Evolutionary conservation across 305 asterid species (phyloP).

Genomic region (Fraxinus paxiana): DNA sequence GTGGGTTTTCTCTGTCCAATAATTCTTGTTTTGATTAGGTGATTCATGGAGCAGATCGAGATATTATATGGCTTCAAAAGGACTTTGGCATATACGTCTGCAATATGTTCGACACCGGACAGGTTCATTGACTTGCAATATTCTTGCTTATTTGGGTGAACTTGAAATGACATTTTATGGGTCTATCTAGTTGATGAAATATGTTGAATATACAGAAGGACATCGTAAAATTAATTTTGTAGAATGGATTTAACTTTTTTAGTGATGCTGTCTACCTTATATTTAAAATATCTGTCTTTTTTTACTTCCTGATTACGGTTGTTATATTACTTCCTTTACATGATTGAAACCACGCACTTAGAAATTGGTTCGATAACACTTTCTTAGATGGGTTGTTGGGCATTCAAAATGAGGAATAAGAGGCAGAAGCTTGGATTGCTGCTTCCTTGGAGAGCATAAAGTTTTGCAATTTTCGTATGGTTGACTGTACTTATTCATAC

Average conservation of each 20-base stretch:
- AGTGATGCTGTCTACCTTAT: not conserved
- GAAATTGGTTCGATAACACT: not conserved
- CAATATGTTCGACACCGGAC: constrained; percentile 98
- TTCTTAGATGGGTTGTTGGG: not conserved
- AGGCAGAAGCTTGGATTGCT: not conserved
- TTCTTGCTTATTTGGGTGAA: not conserved
- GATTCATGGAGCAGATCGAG: constrained; percentile 93
- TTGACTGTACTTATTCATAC: not conserved
- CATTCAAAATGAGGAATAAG: not conserved
- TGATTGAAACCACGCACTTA: not conserved
- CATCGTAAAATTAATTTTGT: not conserved
- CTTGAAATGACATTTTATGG: not conserved
- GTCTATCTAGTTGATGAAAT: not conserved
- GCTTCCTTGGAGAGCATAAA: not conserved
- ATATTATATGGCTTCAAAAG: constrained; percentile 88
- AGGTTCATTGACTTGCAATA: constrained; percentile 43
- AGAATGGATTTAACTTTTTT: not conserved
- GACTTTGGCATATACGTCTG: constrained; percentile 96
- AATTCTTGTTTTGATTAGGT: constrained; percentile 51
- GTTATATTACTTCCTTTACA: not conserved
- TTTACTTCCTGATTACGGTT: not conserved
- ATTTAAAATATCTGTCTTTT: not conserved
- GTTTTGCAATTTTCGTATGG: not conserved
- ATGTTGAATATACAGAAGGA: not conserved
- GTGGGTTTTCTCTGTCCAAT: constrained; percentile 19